Evolutionary conservation across 768 basidiomycete species (phyloP).

Genomic region (Leucogyrophana mollusca): DNA sequence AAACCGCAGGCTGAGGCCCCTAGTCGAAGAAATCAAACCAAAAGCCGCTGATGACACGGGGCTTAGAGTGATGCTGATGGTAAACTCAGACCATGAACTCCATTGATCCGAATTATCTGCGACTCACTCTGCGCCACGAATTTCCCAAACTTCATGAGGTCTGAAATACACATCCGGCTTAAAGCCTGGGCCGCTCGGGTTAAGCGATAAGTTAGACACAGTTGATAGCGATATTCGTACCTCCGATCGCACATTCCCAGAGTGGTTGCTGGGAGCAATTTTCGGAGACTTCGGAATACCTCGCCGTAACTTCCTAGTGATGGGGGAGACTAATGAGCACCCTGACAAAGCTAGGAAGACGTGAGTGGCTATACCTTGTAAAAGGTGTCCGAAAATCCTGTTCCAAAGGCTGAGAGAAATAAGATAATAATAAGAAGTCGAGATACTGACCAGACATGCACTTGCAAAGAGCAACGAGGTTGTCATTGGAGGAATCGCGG

Average conservation of each 20-base stretch:
- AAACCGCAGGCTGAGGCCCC: constrained; percentile 84
- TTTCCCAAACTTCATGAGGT: constrained; percentile 86
- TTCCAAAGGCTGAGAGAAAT: constrained; percentile 5
- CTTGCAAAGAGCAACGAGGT: constrained; percentile 79
- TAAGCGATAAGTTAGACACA: not conserved
- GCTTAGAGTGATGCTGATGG: constrained; percentile 70
- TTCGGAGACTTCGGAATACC: constrained; percentile 58
- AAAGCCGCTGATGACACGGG: constrained; percentile 82
- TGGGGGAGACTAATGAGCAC: constrained; percentile 1
- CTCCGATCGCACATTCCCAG: constrained; percentile 67
- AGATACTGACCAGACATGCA: constrained; percentile 73
- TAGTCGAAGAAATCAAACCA: constrained; percentile 50
- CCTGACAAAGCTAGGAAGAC: not conserved
- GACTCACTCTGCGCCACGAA: constrained; percentile 69
- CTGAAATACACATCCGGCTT: constrained; percentile 67
- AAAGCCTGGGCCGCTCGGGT: constrained; percentile 42
- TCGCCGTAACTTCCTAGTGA: constrained; percentile 56
- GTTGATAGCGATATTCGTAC: constrained; percentile 31
- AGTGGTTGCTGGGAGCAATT: constrained; percentile 49
- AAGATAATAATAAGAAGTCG: not conserved
- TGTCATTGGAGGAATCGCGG: constrained; percentile 63
- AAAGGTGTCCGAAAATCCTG: constrained; percentile 83
- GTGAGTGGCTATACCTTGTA: constrained; percentile 53
- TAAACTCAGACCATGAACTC: not conserved
- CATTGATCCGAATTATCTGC: constrained; percentile 1